Percentiles rank a stretch among this genome's conserved stretches.
Conservation (phyloP, 2,329 filamentous ascomycete species). For the Rugonectria rugulosa region DNA sequence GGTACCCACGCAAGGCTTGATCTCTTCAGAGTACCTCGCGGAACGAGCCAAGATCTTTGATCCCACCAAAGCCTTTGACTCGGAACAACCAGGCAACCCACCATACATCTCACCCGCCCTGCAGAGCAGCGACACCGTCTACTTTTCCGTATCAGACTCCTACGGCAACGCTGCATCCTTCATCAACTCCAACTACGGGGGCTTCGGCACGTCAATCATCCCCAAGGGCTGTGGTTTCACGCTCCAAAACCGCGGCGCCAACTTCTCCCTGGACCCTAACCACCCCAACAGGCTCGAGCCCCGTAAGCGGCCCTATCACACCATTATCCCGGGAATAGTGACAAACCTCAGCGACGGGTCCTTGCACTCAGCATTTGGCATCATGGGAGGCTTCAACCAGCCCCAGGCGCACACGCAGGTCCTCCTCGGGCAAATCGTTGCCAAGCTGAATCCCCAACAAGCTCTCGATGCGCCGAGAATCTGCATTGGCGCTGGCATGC, state of each 20-base stretch:
- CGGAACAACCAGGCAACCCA: constrained; percentile 69
- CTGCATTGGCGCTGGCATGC: constrained; percentile 80
- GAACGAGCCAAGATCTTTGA: constrained; percentile 69
- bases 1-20: constrained; percentile 74
- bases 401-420: constrained; percentile 96
- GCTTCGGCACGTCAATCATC: constrained; percentile 88
- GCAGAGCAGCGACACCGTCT: constrained; percentile 89
- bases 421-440: constrained; percentile 86
- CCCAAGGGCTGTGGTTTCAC: constrained; percentile 89
- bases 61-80: constrained; percentile 64
- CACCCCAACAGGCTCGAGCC: constrained; percentile 86
- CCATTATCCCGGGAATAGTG: constrained; percentile 92
- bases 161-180: constrained; percentile 92
- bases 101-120: constrained; percentile 72
- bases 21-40: constrained; percentile 78
- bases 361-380: constrained; percentile 87
- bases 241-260: constrained; percentile 90
- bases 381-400: constrained; percentile 99
- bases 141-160: constrained; percentile 84
- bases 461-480: constrained; percentile 92
- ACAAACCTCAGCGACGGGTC: constrained; percentile 78
- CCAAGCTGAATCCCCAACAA: constrained; percentile 82
- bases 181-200: constrained; percentile 94
- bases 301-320: constrained; percentile 92
- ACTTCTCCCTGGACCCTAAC: constrained; percentile 74